A percentile compares a stretch with the other conserved stretches of the same genome.
Evolutionary conservation across 1,284 basidiomycete genomes (phyloP).

Genomic region (Anthracocystis panici-leucophaei): DNA sequence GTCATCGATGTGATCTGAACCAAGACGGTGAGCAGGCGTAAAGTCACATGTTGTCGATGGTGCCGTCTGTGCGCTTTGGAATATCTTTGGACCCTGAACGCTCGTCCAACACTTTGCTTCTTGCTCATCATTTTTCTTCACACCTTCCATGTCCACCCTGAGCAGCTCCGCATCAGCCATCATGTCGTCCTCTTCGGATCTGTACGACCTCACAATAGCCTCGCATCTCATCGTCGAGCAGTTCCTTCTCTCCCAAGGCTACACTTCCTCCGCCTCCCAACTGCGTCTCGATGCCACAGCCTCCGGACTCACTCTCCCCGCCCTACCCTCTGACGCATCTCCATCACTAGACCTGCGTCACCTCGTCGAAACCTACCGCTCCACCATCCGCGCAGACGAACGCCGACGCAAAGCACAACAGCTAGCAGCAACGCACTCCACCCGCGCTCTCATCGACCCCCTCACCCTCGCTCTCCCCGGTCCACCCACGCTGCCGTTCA

Average conservation of each 20-base stretch:
- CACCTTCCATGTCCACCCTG: background rate
- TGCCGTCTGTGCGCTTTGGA: background rate
- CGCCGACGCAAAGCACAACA: conserved; percentile 11
- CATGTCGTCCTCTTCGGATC: conserved; percentile 26
- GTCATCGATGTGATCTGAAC: too few relatives aligned
- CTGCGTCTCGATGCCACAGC: conserved; percentile 35
- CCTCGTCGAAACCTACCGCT: conserved; percentile 48
- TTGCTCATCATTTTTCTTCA: background rate
- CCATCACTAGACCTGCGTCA: conserved; percentile 35
- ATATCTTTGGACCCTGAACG: conserved; percentile 26
- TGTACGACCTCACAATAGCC: conserved; percentile 31
- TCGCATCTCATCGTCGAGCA: conserved; percentile 51
- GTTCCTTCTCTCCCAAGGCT: conserved; percentile 44
- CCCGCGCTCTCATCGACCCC: conserved; percentile 25
- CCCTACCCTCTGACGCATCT: background rate
- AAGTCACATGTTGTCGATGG: too few relatives aligned
- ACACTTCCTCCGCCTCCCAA: conserved; percentile 29
- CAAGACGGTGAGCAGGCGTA: too few relatives aligned
- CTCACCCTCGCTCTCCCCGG: conserved; percentile 40
- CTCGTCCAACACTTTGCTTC: background rate
- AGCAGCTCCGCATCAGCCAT: background rate
- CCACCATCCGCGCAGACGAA: conserved; percentile 31
- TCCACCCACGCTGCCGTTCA: conserved; percentile 24
- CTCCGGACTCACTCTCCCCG: conserved; percentile 12
- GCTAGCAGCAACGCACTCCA: conserved; percentile 24